Percentiles rank a stretch among this genome's conserved stretches.
These are phyloP conservation scores for Pichia sp. DNA, from an alignment of 1,139 yeast genomes.

Conservation along the genomic window DNA sequence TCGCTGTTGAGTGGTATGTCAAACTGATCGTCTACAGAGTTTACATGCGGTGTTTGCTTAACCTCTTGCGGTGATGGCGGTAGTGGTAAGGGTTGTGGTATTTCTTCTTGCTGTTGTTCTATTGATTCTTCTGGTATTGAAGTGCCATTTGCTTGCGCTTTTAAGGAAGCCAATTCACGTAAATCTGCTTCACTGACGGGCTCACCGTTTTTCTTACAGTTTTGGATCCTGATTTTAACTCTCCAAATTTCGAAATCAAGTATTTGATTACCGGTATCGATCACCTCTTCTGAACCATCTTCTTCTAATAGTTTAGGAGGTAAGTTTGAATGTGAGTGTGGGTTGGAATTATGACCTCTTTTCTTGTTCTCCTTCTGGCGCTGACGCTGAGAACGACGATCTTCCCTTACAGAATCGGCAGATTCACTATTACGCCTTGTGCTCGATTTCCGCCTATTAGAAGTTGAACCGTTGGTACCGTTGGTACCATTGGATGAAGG, in stretches of 20 bases:
- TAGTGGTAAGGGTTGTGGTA: slow-evolving; percentile 1
- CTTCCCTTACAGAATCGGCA: background rate
- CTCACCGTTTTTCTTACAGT: slow-evolving; percentile 46
- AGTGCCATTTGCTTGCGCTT: background rate
- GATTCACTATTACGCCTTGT: slow-evolving; percentile 12
- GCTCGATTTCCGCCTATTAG: slow-evolving; percentile 1
- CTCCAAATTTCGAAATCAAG: slow-evolving; percentile 72
- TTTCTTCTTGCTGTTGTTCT: too few relatives aligned
- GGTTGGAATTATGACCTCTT: slow-evolving; percentile 12
- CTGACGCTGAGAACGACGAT: slow-evolving; percentile 11
- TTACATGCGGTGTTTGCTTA: too few relatives aligned
- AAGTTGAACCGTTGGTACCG: background rate
- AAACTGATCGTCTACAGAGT: too few relatives aligned
- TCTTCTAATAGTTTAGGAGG: too few relatives aligned
- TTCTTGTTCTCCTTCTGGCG: slow-evolving; percentile 16
- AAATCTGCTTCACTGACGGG: slow-evolving; percentile 28
- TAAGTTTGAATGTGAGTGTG: slow-evolving; percentile 1
- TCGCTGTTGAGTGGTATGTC: too few relatives aligned
- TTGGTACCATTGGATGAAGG: background rate
- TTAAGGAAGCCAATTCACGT: slow-evolving; percentile 13
- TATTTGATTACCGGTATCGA: slow-evolving; percentile 43
- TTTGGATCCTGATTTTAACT: slow-evolving; percentile 50
- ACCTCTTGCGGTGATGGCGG: slow-evolving; percentile 3
- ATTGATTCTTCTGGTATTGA: too few relatives aligned
- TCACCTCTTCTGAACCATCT: slow-evolving; percentile 47